phyloP scores from a whole-genome alignment of 192 early-diverging fungal species.

The Haplosporangium gracile region DNA sequence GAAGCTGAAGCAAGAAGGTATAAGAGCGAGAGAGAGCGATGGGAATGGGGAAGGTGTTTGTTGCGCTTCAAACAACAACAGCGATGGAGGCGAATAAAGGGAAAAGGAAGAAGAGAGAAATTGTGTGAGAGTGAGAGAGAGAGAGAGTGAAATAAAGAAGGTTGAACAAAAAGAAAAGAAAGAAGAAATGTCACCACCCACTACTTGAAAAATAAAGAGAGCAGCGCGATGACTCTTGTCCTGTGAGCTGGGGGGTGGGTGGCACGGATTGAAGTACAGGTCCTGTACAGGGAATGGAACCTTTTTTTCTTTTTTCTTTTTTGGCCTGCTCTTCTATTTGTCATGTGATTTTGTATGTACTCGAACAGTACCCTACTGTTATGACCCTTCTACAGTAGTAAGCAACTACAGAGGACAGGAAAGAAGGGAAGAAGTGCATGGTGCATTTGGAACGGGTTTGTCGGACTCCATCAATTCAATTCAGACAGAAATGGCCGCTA shows the following conservation, averaged over 20 bases:
- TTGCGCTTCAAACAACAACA: no score
- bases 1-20: no score
- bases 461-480: background rate
- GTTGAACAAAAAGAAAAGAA: background rate
- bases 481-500: no score
- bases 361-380: background rate
- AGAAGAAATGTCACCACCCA: background rate
- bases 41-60: no score
- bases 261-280: no score
- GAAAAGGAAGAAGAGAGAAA: background rate
- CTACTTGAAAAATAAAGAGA: background rate
- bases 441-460: background rate
- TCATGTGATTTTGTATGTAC: no score
- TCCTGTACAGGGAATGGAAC: no score
- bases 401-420: background rate
- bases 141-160: background rate
- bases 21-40: no score
- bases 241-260: no score
- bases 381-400: background rate
- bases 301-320: no score
- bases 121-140: constrained; percentile 1
- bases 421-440: background rate
- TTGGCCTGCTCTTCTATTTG: no score
- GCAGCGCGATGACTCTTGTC: background rate
- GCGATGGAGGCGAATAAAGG: no score